These are phyloP conservation scores for Cryptococcus deneoformans DNA, from an alignment of 1,284 basidiomycete genomes.

Conservation along the genomic window DNA sequence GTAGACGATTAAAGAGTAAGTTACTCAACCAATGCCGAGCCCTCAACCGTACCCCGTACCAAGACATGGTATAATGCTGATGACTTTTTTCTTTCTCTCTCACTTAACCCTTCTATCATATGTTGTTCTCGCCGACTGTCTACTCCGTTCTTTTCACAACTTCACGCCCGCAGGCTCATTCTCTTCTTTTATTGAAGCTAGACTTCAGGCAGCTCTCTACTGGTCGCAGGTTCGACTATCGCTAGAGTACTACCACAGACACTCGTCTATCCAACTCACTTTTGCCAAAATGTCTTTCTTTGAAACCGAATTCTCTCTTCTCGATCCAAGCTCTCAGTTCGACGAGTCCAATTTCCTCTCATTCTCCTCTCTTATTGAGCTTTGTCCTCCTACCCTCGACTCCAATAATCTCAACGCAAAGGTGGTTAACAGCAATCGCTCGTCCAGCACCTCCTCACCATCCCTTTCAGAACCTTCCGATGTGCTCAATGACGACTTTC, in stretches of 20 bases:
- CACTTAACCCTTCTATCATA: no score
- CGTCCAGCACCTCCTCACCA: conserved; percentile 20
- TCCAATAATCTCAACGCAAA: conserved; percentile 2
- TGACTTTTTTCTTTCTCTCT: no score
- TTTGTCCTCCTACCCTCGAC: conserved; percentile 6
- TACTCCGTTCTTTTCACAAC: no score
- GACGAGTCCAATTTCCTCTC: conserved; percentile 30
- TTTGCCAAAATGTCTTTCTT: conserved; percentile 28
- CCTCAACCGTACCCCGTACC: no score
- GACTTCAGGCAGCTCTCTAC: not conserved
- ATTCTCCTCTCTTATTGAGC: conserved; percentile 36
- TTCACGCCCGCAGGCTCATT: conserved; percentile 16
- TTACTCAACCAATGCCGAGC: no score
- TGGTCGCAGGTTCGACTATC: no score
- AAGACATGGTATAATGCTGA: no score
- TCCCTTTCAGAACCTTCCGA: conserved; percentile 23
- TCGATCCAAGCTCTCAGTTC: conserved; percentile 26
- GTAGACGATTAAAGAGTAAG: no score
- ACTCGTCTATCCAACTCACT: conserved; percentile 2
- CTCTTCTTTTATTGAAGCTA: conserved; percentile 31
- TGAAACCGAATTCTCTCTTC: conserved; percentile 26
- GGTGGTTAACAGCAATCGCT: conserved; percentile 6
- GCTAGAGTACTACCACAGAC: not conserved
- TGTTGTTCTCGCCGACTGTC: no score
- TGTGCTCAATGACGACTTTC: conserved; percentile 17